Conservation (phyloP, 805 yeast species). For the Saccharomyces kudriavzevii region DNA sequence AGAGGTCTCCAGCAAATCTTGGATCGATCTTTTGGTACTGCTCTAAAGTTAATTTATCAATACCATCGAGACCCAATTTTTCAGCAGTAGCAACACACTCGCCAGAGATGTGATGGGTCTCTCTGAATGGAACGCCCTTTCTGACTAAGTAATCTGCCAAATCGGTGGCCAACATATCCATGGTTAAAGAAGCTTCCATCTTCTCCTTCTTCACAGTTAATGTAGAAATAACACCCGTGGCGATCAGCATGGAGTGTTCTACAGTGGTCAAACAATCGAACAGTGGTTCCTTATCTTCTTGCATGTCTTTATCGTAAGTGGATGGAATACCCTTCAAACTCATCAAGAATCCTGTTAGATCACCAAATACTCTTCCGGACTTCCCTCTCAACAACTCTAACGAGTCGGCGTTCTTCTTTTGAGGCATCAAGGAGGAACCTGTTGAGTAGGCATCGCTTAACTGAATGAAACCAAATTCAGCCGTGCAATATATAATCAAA, state of each 20-base stretch:
- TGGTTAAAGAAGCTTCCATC: slow-evolving; percentile 84
- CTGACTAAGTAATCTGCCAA: slow-evolving; percentile 95
- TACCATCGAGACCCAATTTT: slow-evolving; percentile 65
- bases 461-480: slow-evolving; percentile 91
- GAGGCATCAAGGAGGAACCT: slow-evolving; percentile 98
- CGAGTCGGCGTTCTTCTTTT: slow-evolving; percentile 96
- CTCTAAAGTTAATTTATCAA: slow-evolving; percentile 69
- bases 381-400: slow-evolving; percentile 93
- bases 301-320: slow-evolving; percentile 95
- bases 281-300: slow-evolving; percentile 98
- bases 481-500: slow-evolving; percentile 89
- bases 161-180: slow-evolving; percentile 99
- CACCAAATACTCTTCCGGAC: slow-evolving; percentile 94
- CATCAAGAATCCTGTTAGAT: slow-evolving; percentile 92
- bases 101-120: slow-evolving; percentile 97
- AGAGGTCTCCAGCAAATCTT: slow-evolving; percentile 76
- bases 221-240: slow-evolving; percentile 94
- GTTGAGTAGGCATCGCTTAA: slow-evolving; percentile 97
- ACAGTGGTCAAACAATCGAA: slow-evolving; percentile 86
- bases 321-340: slow-evolving; percentile 95
- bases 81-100: slow-evolving; percentile 93
- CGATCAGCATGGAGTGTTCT: slow-evolving; percentile 86
- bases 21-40: slow-evolving; percentile 75
- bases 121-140: slow-evolving; percentile 98
- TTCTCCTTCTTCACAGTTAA: slow-evolving; percentile 59